Base-by-base conservation (phyloP, 2,329 filamentous ascomycete species). In the Tolypocladium amazonense region DNA sequence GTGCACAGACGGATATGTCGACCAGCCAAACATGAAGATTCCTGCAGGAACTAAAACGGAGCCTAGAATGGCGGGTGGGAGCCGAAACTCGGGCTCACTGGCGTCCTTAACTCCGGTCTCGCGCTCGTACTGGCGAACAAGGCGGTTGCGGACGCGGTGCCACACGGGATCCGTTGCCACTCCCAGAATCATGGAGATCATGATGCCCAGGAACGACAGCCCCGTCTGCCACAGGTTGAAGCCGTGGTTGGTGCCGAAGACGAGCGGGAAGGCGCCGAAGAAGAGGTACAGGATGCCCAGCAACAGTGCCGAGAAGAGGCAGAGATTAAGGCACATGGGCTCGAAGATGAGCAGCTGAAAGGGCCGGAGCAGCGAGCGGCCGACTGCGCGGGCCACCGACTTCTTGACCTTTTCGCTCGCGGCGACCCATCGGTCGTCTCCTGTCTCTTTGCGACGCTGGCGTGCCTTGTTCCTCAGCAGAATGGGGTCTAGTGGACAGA, bases 11-110 rank as follows among this genome's bases (percentile, higher is more conserved):
- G 86, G 73, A 71, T 87, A 92, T 18, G 88, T 88, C 5, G 89
- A 92, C 89, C 91, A 96, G 11, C 85, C 91, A 74, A 96, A 96
- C 75, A 90, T 88, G 72, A 97, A 96, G 20, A 97, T 75, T 8
- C 90, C 90, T 59, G 89, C 77, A 6, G 92, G 90, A 38, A 94
- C 90, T 12, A 96, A 74, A 53, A 91, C 73, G 0, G 86, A 86
- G n/a, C 92, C 93, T 9, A 80, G 71, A 57, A 92, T 88, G 25
- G 86, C 84, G 39, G 90, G 85, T 8, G 90, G 89, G 39, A 97
- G 81, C 62, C 91, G 85, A 75, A 88, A 95, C 75, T 97, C 93
- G 11, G 93, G 92, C 77, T 96, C 90, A 61, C 85, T 88, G 56
- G 81, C 77, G 7, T 81, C 84, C 59, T 75, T 67, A 61, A 79